Conservation (phyloP, 2,329 filamentous ascomycete species). For the Aspergillus sp. region DNA sequence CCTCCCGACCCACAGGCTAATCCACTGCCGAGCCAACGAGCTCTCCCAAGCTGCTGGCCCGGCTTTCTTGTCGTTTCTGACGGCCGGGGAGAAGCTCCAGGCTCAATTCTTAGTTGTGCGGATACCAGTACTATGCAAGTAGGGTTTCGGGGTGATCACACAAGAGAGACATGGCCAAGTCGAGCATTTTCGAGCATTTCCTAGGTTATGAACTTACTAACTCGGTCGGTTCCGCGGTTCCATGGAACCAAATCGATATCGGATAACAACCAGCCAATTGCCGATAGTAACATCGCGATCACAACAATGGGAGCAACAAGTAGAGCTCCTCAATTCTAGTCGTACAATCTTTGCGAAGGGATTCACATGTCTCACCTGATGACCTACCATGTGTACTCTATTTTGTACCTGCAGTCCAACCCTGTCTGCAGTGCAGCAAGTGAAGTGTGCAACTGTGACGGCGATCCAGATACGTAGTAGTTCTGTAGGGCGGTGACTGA, state of each 20-base stretch:
- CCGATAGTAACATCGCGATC: background rate
- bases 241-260: background rate
- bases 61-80: background rate
- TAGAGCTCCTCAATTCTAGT: background rate
- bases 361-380: background rate
- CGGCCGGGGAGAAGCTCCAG: background rate
- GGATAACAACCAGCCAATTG: background rate
- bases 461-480: background rate
- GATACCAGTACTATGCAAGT: background rate
- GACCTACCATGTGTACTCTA: background rate
- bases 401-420: constrained; percentile 1
- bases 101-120: background rate
- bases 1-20: constrained; percentile 5
- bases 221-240: background rate
- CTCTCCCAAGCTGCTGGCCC: background rate
- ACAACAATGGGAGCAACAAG: background rate
- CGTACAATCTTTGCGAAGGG: background rate
- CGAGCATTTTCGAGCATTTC: background rate
- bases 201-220: background rate
- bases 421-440: constrained; percentile 1
- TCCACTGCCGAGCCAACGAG: background rate
- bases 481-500: background rate
- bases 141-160: background rate
- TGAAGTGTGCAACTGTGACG: background rate
- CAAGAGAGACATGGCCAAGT: background rate